Evolutionary conservation across 2,329 filamentous ascomycete species (phyloP), one percentile per base, ranked within the genome.

Genomic region (Xylariaceae sp.): DNA sequence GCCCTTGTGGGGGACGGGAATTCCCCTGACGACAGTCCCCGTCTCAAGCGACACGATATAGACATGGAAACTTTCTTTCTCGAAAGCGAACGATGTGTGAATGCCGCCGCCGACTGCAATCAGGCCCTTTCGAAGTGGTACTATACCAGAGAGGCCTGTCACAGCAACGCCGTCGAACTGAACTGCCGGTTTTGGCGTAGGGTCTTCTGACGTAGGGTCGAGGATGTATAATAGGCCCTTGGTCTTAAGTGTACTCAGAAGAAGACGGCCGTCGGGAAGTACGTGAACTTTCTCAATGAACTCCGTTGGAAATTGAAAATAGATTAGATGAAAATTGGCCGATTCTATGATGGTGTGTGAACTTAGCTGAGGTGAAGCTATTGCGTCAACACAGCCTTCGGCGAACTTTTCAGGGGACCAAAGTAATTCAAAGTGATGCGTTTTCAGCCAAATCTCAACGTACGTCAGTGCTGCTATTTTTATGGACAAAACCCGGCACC

Each of bases 191-290:
- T 50, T 40, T 3, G 50, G 48, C 11, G 49, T 27, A 19, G 52
- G 48, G n/a, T 44, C 43, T 4, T 45, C 8, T 10, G 49, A 46
- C 12, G 42, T 41, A 5, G 55, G 52, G 23, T 57, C 44, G n/a
- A n/a, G n/a, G 19, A 55, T 47, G 20, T 47, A 52, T 37, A 50
- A 56, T 12, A 57, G 44, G 32, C 42, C 20, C 20, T 43, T 40
- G 11, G 40, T 40, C 17, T 37, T 22, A 21, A 53, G 50, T n/a
- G 50, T 55, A 22, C 37, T 49, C 8, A 57, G 22, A 11, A 56
- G 52, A 19, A 57, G 48, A 23, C 40, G 44, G 32, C 47, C 50
- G 41, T 55, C 56, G 6, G 47, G 23, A 6, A 56, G 50, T n/a
- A n/a, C n/a, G n/a, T n/a, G n/a, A n/a, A n/a, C n/a, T n/a, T n/a